Evolutionary conservation across 1,284 basidiomycete genomes (phyloP), one percentile per base, ranked within the genome.

Genomic region (Neonothopanus nambi): DNA sequence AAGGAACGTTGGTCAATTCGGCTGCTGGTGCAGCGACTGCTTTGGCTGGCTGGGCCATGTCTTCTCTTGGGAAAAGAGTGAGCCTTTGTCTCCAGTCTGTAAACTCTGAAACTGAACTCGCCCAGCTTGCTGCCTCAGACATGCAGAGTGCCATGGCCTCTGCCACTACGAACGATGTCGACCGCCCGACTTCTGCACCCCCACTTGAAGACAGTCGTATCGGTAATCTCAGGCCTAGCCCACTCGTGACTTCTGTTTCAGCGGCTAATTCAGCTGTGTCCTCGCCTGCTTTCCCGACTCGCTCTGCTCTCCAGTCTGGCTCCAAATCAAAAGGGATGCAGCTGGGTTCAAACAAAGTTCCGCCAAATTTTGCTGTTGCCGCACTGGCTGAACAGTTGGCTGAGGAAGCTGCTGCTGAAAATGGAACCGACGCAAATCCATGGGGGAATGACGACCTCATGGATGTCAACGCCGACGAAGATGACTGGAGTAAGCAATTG

Each of bases 41-140:
- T 13, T 73, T 98, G 6, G 95, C 95, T 9, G 92, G 93, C 5
- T 97, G 95, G 95, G 95, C 95, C 0, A 93, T 96, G 55, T 89
- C 92, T 4, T 93, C 90, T 0, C 65, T 97, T 1, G 84, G 88
- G 30, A 92, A 85, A 70, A 90, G 86, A 76, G 87, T 87, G 56
- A 41, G 62, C 38, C 12, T 24, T 20, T 24, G 13, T 24, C 12
- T 18, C 18, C 23, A 18, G 6, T 12, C 26, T 15, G 13, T 3
- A 21, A 18, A 45, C n/a, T 52, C 24, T 30, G 50, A 48, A 30
- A 46, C 23, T 51, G 13, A 17, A n/a, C 17, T 35, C 51, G 7
- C 41, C 42, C 58, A 91, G 85, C 79, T 93, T 43, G 81, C 82
- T 6, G 75, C 85, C 36, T 73, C 82, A 4, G 93, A 95, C 61